phyloP scores from a whole-genome alignment of 2,329 filamentous ascomycete species.

The Aspergillus viridinutans region DNA sequence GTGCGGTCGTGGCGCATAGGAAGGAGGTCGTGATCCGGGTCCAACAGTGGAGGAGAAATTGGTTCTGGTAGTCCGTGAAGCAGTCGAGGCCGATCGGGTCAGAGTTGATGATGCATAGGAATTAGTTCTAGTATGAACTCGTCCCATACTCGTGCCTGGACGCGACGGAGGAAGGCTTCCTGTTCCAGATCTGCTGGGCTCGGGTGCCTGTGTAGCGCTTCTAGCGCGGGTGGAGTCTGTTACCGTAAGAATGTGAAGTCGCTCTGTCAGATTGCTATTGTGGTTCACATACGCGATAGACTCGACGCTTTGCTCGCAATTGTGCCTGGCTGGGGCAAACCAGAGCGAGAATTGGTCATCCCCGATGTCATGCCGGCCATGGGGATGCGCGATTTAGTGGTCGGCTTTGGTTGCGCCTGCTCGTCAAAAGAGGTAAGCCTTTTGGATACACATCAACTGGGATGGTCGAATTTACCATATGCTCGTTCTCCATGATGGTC shows the following conservation, averaged over 20 bases:
- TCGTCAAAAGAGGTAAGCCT: slow-evolving; percentile 3
- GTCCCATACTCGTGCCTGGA: slow-evolving; percentile 37
- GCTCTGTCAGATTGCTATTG: background rate
- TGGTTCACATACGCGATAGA: slow-evolving; percentile 33
- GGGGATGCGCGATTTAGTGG: slow-evolving; percentile 29
- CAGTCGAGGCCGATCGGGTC: slow-evolving; percentile 39
- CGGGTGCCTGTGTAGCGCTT: slow-evolving; percentile 48
- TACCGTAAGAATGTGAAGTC: slow-evolving; percentile 26
- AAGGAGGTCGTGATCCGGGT: slow-evolving; percentile 46
- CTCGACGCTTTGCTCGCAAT: slow-evolving; percentile 47
- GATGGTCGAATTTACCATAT: slow-evolving; percentile 21
- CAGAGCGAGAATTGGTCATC: slow-evolving; percentile 50
- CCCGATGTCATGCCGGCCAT: slow-evolving; percentile 43
- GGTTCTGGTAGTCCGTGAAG: slow-evolving; percentile 43
- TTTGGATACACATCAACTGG: background rate
- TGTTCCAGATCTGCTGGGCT: slow-evolving; percentile 31
- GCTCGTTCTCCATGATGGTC: slow-evolving; percentile 31
- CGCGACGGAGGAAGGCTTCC: slow-evolving; percentile 20
- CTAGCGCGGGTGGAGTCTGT: slow-evolving; percentile 46
- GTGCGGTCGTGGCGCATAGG: slow-evolving; percentile 47
- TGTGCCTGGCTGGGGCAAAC: slow-evolving; percentile 42
- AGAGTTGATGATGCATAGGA: slow-evolving; percentile 34
- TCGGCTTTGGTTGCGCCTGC: slow-evolving; percentile 24
- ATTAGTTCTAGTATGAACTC: slow-evolving; percentile 38
- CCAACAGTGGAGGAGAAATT: slow-evolving; percentile 58